These are phyloP conservation scores for Gaeumannomyces tritici DNA, from an alignment of 2,329 filamentous ascomycete genomes.

Conservation along the genomic window DNA sequence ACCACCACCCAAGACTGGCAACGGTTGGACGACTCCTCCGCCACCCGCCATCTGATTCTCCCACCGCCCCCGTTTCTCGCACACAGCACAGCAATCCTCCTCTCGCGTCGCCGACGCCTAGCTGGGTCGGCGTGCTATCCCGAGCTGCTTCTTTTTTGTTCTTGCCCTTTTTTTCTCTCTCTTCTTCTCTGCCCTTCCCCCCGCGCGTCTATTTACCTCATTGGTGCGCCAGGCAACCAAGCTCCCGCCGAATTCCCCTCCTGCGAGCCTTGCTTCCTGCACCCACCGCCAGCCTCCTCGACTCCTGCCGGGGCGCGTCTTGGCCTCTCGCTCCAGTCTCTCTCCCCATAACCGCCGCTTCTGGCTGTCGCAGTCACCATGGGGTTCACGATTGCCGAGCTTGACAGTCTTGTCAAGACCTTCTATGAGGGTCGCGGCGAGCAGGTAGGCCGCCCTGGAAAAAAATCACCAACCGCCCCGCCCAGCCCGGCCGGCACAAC, in stretches of 20 bases:
- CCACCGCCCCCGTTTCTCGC: background rate
- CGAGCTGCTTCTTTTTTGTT: background rate
- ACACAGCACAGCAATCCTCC: background rate
- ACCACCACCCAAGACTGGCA: background rate
- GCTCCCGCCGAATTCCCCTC: background rate
- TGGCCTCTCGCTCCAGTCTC: background rate
- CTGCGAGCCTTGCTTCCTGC: background rate
- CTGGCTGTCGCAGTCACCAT: conserved; percentile 28
- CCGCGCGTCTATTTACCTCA: background rate
- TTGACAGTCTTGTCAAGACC: conserved; percentile 90
- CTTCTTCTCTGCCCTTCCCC: background rate
- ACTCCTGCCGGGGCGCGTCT: background rate
- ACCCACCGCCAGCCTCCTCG: background rate
- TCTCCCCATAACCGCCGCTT: background rate
- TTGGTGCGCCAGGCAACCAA: background rate
- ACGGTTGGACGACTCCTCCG: background rate
- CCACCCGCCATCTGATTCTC: background rate
- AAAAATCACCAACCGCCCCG: background rate
- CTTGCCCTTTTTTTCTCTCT: background rate
- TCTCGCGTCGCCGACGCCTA: background rate
- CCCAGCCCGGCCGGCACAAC: background rate
- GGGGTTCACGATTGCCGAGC: conserved; percentile 75
- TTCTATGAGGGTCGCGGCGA: conserved; percentile 97
- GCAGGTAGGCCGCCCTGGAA: conserved; percentile 45
- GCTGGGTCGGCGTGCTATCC: background rate